phyloP scores from a whole-genome alignment of 2,329 filamentous ascomycete genomes.

The Botrytis fragariae region DNA sequence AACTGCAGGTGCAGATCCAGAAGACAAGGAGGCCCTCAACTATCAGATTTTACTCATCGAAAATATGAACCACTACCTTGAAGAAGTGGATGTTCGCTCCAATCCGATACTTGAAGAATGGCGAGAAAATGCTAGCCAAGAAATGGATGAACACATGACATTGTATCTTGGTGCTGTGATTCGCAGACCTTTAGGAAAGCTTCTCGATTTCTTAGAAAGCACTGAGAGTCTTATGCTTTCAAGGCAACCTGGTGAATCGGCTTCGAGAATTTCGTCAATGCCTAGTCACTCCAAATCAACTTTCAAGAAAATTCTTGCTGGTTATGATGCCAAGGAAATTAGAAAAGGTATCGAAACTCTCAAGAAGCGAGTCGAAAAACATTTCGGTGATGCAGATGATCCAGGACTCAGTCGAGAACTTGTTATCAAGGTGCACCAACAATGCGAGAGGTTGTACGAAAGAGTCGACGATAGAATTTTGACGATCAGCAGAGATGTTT shows the following conservation, averaged over 20 bases:
- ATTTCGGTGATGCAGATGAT: conserved; percentile 88
- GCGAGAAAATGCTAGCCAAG: conserved; percentile 72
- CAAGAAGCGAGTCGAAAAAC: conserved; percentile 91
- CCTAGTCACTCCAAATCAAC: conserved; percentile 78
- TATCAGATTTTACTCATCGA: conserved; percentile 97
- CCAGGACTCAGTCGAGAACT: conserved; percentile 52
- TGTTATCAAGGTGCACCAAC: conserved; percentile 55
- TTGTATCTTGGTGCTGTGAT: conserved; percentile 87
- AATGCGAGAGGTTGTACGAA: conserved; percentile 62
- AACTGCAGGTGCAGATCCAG: conserved; percentile 56
- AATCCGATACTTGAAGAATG: conserved; percentile 79
- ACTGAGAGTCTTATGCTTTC: conserved; percentile 68
- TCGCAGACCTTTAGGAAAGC: conserved; percentile 81
- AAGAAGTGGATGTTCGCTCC: conserved; percentile 76
- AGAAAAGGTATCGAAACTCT: conserved; percentile 86
- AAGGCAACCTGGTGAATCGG: conserved; percentile 57
- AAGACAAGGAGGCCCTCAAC: conserved; percentile 96
- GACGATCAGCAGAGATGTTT: conserved; percentile 59
- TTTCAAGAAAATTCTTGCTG: conserved; percentile 81
- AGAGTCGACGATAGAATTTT: conserved; percentile 61
- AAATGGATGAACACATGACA: conserved; percentile 82
- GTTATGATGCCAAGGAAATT: conserved; percentile 80
- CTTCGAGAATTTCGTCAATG: conserved; percentile 68
- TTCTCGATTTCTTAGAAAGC: conserved; percentile 88
- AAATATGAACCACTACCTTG: conserved; percentile 97